These are phyloP conservation scores for Marasmius tenuissimus DNA, from an alignment of 1,284 basidiomycete species.

Conservation along the genomic window DNA sequence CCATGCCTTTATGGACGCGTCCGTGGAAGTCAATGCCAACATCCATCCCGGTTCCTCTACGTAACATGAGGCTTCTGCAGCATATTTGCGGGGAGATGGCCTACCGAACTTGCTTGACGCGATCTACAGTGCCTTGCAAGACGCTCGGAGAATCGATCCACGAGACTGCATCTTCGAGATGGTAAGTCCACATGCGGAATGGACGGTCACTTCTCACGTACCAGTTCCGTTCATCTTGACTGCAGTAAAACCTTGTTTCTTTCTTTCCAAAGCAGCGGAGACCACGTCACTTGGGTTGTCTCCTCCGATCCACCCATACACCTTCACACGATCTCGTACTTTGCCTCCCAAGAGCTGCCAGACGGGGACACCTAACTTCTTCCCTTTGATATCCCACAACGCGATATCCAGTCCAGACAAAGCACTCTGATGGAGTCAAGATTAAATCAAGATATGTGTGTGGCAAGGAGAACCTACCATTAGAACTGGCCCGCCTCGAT, in stretches of 20 bases:
- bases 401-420: conserved; percentile 43
- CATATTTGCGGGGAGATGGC: conserved; percentile 26
- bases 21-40: conserved; percentile 67
- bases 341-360: conserved; percentile 78
- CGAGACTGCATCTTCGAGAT: conserved; percentile 34
- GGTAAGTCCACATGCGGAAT: background rate
- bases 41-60: conserved; percentile 55
- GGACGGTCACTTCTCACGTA: conserved; percentile 19
- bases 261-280: conserved; percentile 59
- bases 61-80: background rate
- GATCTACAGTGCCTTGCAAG: conserved; percentile 58
- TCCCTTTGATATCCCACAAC: conserved; percentile 80
- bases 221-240: conserved; percentile 80
- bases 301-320: conserved; percentile 75
- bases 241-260: conserved; percentile 71
- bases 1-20: conserved; percentile 72
- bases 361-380: conserved; percentile 72
- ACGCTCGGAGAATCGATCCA: conserved; percentile 52
- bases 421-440: conserved; percentile 26
- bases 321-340: conserved; percentile 57
- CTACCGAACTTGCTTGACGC: conserved; percentile 62
- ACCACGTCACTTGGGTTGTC: conserved; percentile 67
- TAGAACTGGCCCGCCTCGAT: conserved; percentile 71
- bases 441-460: background rate
- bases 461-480: conserved; percentile 46